Conservation (phyloP, 2,329 filamentous ascomycete species). For the Scedosporium dehoogii region DNA sequence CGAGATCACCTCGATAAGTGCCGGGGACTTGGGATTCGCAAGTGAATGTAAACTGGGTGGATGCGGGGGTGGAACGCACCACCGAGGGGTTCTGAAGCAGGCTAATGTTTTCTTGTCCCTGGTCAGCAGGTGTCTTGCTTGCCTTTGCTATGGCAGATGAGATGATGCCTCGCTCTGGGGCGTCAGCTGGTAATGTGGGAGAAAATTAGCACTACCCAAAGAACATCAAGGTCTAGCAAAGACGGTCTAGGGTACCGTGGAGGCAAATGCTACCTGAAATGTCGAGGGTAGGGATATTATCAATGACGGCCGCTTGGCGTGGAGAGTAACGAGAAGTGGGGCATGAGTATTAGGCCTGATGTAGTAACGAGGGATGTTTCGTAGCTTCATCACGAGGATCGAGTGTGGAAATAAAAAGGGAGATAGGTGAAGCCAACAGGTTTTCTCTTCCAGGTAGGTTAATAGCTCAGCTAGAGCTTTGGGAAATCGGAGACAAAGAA, state of each 20-base stretch:
- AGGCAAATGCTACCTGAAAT: slow-evolving; percentile 6
- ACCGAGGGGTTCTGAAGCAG: slow-evolving; percentile 55
- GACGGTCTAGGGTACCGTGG: not conserved
- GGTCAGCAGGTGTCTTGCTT: slow-evolving; percentile 53
- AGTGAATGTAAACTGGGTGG: slow-evolving; percentile 92
- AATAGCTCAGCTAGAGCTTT: no score
- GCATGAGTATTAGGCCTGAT: no score
- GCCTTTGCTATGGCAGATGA: slow-evolving; percentile 87
- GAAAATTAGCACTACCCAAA: slow-evolving; percentile 2
- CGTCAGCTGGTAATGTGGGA: slow-evolving; percentile 13
- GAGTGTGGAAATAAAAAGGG: not conserved
- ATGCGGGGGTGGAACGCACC: slow-evolving; percentile 54
- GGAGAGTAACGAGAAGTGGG: no score
- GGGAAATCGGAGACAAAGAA: no score
- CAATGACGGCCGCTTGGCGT: not conserved
- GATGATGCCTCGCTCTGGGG: slow-evolving; percentile 65
- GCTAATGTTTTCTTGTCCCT: slow-evolving; percentile 69
- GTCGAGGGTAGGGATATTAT: not conserved
- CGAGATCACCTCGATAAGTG: slow-evolving; percentile 24
- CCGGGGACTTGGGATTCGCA: slow-evolving; percentile 84
- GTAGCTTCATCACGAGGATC: not conserved
- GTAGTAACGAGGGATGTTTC: no score
- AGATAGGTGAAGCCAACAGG: no score
- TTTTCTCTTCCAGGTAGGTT: no score
- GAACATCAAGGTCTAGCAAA: slow-evolving; percentile 2